phyloP scores from a whole-genome alignment of 2,329 filamentous ascomycete genomes.

The Claviceps africana region DNA sequence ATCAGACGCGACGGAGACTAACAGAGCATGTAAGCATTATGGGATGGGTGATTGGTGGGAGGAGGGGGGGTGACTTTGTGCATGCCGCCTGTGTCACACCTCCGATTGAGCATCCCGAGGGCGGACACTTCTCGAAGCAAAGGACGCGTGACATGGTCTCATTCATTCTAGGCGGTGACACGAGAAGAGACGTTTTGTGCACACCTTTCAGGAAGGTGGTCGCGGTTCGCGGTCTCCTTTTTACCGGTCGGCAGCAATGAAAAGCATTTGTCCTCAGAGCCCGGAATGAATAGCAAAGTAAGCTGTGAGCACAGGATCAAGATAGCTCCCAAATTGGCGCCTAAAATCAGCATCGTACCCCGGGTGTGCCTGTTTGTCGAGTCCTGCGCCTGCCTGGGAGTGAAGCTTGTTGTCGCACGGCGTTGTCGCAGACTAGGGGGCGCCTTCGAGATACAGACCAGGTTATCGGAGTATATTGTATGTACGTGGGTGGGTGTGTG shows the following conservation, averaged over 20 bases:
- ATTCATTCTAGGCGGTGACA: neutral
- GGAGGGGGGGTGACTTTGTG: neutral
- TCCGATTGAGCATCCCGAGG: neutral
- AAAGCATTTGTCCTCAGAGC: neutral
- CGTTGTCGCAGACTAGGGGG: neutral
- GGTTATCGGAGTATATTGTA: neutral
- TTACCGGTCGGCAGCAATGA: neutral
- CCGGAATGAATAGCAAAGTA: neutral
- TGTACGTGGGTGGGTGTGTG: neutral
- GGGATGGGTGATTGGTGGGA: neutral
- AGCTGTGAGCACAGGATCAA: neutral
- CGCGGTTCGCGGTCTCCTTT: neutral
- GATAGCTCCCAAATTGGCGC: neutral
- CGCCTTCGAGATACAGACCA: neutral
- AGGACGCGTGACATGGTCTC: neutral
- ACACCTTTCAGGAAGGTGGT: neutral
- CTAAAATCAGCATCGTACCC: neutral
- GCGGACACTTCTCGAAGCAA: neutral
- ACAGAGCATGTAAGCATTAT: neutral
- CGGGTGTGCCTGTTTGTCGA: neutral
- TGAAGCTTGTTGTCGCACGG: neutral
- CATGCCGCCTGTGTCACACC: neutral
- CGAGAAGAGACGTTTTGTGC: neutral
- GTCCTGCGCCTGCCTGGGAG: neutral
- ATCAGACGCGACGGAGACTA: neutral